Percentiles rank a stretch among this genome's conserved stretches.
Evolutionary conservation across 129 eudicot species (phyloP).

Genomic region (Gnaphalium uliginosum): DNA sequence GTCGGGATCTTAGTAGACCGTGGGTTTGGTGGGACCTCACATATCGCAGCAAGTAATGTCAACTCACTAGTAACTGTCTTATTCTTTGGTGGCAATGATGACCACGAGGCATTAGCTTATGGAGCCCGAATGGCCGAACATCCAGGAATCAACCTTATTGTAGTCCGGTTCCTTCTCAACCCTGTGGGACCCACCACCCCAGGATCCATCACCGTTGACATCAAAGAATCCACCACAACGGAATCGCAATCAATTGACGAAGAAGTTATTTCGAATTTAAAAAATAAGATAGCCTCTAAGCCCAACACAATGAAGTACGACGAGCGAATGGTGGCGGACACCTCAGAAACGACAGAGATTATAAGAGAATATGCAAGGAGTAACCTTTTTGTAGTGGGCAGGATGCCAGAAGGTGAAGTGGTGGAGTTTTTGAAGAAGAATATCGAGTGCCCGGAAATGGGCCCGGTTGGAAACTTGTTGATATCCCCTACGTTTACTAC

Average conservation of each 20-base stretch:
- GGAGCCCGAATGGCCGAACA: constrained; percentile 73
- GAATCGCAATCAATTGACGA: constrained; percentile 38
- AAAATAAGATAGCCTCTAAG: constrained; percentile 9
- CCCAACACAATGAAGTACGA: constrained; percentile 40
- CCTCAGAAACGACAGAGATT: constrained; percentile 23
- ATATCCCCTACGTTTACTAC: constrained; percentile 42
- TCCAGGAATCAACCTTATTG: constrained; percentile 58
- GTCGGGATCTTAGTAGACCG: constrained; percentile 77
- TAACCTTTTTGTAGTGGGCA: constrained; percentile 63
- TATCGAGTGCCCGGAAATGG: constrained; percentile 64
- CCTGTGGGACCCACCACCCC: constrained; percentile 20
- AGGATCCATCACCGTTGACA: constrained; percentile 37
- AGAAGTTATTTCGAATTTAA: constrained; percentile 40
- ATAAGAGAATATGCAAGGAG: constrained; percentile 41
- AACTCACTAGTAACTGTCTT: constrained; percentile 45
- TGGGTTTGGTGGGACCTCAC: constrained; percentile 72
- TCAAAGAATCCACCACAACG: neutral
- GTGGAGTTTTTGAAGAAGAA: constrained; percentile 37
- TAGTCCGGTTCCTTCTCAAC: constrained; percentile 48
- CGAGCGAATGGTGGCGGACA: constrained; percentile 39
- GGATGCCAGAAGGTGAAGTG: constrained; percentile 60
- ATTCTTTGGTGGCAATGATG: constrained; percentile 77
- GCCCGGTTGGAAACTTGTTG: constrained; percentile 61
- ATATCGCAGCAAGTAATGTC: constrained; percentile 70
- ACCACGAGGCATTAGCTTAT: constrained; percentile 70